phyloP scores from a whole-genome alignment of 1,284 basidiomycete species.

The Austroboletus rostrupii region DNA sequence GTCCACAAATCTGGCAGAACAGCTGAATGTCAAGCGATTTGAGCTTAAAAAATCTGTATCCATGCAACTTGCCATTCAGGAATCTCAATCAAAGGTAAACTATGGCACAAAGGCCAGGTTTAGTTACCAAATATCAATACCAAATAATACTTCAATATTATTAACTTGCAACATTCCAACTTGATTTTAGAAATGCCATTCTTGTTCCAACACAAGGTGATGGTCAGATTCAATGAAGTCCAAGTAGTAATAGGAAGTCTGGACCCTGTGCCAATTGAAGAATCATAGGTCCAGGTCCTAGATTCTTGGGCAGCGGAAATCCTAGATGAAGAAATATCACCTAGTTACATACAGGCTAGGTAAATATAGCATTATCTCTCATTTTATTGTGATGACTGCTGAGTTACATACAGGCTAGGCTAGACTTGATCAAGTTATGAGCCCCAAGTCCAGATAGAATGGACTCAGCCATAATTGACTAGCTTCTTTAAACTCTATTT shows the following conservation, averaged over 20 bases:
- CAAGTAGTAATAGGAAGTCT: slow-evolving; percentile 22
- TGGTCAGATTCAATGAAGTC: too few relatives aligned
- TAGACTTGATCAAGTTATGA: slow-evolving; percentile 1
- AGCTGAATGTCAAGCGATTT: slow-evolving; percentile 22
- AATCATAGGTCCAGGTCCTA: slow-evolving; percentile 15
- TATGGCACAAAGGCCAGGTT: slow-evolving; percentile 17
- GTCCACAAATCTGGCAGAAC: slow-evolving; percentile 35
- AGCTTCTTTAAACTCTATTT: too few relatives aligned
- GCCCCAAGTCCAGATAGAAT: not conserved
- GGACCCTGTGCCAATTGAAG: slow-evolving; percentile 15
- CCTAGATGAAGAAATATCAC: too few relatives aligned
- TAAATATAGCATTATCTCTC: too few relatives aligned
- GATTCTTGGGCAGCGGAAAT: slow-evolving; percentile 13
- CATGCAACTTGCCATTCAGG: slow-evolving; percentile 30
- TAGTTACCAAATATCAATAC: slow-evolving; percentile 30
- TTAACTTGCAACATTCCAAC: slow-evolving; percentile 32
- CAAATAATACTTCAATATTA: slow-evolving; percentile 22
- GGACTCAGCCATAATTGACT: too few relatives aligned
- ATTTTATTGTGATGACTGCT: too few relatives aligned
- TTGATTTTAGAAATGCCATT: slow-evolving; percentile 33
- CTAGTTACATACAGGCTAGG: too few relatives aligned
- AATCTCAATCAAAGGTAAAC: slow-evolving; percentile 29
- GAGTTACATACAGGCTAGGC: too few relatives aligned
- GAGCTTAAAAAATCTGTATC: slow-evolving; percentile 26
- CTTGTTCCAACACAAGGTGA: slow-evolving; percentile 28